Base-by-base conservation (phyloP, 108 stramenopile species). In the Nitzschia sp. region DNA sequence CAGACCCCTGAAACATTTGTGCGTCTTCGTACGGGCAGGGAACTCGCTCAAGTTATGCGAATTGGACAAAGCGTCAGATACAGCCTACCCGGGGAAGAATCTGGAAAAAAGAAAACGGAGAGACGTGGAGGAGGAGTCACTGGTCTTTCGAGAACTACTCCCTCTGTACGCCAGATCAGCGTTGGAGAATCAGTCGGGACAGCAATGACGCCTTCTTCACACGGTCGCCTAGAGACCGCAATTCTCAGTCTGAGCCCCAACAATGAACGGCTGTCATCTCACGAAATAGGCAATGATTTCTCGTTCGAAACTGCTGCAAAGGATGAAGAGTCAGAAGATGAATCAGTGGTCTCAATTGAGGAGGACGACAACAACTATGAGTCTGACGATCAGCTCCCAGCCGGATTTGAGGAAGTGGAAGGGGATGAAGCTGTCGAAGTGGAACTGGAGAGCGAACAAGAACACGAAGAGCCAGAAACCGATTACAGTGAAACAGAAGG, bases 31-130 rank as follows among this genome's bases (percentile, higher is more conserved):
- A 67, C 66, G 26, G 73, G 90, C 8, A 57, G 67, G n/a, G 86
- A 86, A 7, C 75, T 91, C 42, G 81, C 90, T 50, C 71, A 71
- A 9, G 53, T 91, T n/a, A 73, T 91, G 68, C 75, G 57, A 10
- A 61, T 82, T 34, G 83, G 85, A 38, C 64, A 75, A 54, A 75
- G 73, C 44, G 58, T 68, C 10, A 11, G 61, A 8, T 42, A 62
- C 10, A 40, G 40, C 22, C 38, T 62, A 43, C 56, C 10, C 10
- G 17, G 51, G 2, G 53, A 53, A 8, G 65, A 52, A 11, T 7
- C 43, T 29, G 37, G 37, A 0, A 14, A 38, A 14, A 34, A 51
- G 14, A 46, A 63, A 39, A 24, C 44, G 6, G 63, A 63, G 0
- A 63, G 2, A 22, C 51, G 65, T 9, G 26, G 52, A 37, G 8